These are phyloP conservation scores for Tetracladium setigerum DNA, from an alignment of 495 filamentous ascomycete genomes.

Conservation along the genomic window DNA sequence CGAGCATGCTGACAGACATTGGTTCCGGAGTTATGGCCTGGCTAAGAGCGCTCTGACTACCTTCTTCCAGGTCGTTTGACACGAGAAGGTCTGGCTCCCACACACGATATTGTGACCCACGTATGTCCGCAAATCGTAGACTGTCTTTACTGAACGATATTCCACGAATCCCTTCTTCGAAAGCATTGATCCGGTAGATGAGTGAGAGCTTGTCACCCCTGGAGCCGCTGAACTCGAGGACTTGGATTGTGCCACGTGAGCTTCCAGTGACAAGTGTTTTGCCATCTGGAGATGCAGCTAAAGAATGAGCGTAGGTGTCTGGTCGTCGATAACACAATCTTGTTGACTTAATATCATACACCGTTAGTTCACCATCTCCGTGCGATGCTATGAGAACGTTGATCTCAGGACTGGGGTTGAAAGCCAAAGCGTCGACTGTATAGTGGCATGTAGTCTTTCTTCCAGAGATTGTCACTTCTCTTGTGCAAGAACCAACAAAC, in stretches of 20 bases:
- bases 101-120: constrained; percentile 26
- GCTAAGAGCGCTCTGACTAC: constrained; percentile 2
- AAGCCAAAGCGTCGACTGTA: constrained; percentile 19
- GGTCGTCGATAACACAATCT: too few species aligned
- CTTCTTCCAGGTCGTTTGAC: constrained; percentile 13
- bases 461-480: constrained; percentile 15
- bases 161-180: constrained; percentile 17
- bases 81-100: constrained; percentile 20
- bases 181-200: constrained; percentile 24
- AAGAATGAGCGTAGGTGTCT: constrained; percentile 3
- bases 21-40: background rate
- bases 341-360: constrained; percentile 13
- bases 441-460: constrained; percentile 5
- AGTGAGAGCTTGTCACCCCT: constrained; percentile 22
- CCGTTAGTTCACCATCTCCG: constrained; percentile 25
- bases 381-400: constrained; percentile 24
- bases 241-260: constrained; percentile 22
- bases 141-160: constrained; percentile 25
- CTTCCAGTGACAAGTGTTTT: constrained; percentile 21
- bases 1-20: too few species aligned
- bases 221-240: constrained; percentile 25
- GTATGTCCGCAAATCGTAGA: constrained; percentile 25
- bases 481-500: constrained; percentile 24
- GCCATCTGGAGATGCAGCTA: constrained; percentile 24
- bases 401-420: constrained; percentile 28